Base-by-base conservation (phyloP, 768 basidiomycete species). In the Boletus huronensis region DNA sequence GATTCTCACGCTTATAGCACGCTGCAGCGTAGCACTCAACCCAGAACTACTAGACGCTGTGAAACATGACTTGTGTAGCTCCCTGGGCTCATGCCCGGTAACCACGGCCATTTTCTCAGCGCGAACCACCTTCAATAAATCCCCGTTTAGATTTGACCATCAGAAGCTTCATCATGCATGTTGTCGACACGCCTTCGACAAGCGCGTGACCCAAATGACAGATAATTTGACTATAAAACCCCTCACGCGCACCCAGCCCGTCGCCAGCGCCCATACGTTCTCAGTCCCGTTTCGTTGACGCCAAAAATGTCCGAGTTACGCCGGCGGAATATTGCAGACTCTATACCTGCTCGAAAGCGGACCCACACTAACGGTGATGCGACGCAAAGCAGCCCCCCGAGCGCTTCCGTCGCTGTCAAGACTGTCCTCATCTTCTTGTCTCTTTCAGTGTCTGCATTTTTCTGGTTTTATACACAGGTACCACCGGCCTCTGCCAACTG, bases 401-500 rank as follows among this genome's bases (percentile, higher is more conserved):
- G 19, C 11, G n/a, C 28, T 31, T 29, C 35, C 21, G 16, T 46
- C 13, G 21, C 10, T 35, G 21, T 23, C 21, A 54, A 40, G 48
- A 39, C 10, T 35, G 17, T 42, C 19, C n/a, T 67, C 45, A 3
- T 59, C 13, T 28, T 58, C 29, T 36, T 45, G 36, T 58, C 46
- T 21, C 40, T 62, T 39, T 53, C 21, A n/a, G 25, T 35, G 28
- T 57, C 53, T 36, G 38, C 25, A 29, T 38, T 59, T 28, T 35
- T 69, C 21, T 60, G 59, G 51, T 6, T 49, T 23, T 48, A 49
- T 31, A 14, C n/a, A 17, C 43, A 23, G 31, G 11, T 11, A n/a
- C 35, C 58, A 26, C 26, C 48, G 21, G 7, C 46, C 16, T 62
- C 69, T 28, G 56, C 69, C 3, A 51, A 64, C n/a, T 48, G 71